Conservation (phyloP, 768 basidiomycete species). For the Leucocoprinus leucothites region DNA sequence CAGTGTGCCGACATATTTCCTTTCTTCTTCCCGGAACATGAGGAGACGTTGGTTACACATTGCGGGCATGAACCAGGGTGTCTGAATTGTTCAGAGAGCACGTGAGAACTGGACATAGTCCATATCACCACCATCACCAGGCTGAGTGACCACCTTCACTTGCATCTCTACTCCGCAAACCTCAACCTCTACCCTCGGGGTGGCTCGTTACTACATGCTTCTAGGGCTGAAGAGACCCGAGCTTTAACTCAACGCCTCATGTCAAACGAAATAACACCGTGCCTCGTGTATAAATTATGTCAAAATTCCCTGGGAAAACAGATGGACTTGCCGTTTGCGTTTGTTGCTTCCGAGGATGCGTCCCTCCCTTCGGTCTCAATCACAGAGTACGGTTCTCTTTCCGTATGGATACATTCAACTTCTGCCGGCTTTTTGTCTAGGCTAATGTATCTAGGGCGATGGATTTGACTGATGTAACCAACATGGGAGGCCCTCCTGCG, state of each 20-base stretch:
- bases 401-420: background rate
- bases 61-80: too few relatives aligned
- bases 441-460: background rate
- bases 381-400: background rate
- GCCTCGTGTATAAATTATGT: conserved; percentile 5
- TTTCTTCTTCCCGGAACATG: too few relatives aligned
- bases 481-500: background rate
- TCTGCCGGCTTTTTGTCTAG: background rate
- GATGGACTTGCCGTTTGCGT: background rate
- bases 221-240: background rate
- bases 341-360: background rate
- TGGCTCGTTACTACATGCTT: too few relatives aligned
- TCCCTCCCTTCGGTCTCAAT: conserved; percentile 3
- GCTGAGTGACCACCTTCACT: too few relatives aligned
- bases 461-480: background rate
- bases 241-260: conserved; percentile 1
- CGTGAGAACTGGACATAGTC: too few relatives aligned
- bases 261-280: conserved; percentile 5
- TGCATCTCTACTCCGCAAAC: too few relatives aligned
- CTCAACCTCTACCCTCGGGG: too few relatives aligned
- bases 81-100: too few relatives aligned
- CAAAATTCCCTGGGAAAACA: conserved; percentile 1
- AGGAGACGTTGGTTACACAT: too few relatives aligned
- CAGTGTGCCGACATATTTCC: too few relatives aligned
- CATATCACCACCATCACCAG: too few relatives aligned